phyloP scores from a whole-genome alignment of 495 filamentous ascomycete genomes.

The Penicillium flavigenum region DNA sequence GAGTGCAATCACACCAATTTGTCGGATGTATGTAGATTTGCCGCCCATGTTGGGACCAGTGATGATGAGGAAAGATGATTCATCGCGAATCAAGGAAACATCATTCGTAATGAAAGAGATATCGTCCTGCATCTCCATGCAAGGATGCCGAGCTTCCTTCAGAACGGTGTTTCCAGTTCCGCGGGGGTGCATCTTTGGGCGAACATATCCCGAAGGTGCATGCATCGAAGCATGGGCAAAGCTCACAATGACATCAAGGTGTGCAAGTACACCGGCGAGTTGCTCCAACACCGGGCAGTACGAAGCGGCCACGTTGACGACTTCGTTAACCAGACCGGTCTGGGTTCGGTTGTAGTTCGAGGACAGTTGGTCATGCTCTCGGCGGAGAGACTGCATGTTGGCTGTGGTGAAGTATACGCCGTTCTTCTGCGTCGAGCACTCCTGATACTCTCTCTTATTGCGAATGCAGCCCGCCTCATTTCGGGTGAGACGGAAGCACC shows the following conservation, averaged over 20 bases:
- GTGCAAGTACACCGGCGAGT: constrained; percentile 83
- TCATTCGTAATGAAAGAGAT: constrained; percentile 99
- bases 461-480: constrained; percentile 92
- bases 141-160: constrained; percentile 92
- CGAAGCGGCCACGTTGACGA: constrained; percentile 88
- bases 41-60: constrained; percentile 99
- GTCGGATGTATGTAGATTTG: constrained; percentile 97
- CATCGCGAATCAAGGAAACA: constrained; percentile 74
- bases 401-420: constrained; percentile 97
- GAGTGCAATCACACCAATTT: constrained; percentile 94
- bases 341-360: constrained; percentile 97
- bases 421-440: constrained; percentile 98
- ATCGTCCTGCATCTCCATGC: constrained; percentile 99
- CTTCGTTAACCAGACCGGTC: constrained; percentile 84
- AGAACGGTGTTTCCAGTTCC: constrained; percentile 88
- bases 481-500: constrained; percentile 92
- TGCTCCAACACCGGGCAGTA: constrained; percentile 93
- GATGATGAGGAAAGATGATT: constrained; percentile 91
- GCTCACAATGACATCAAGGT: constrained; percentile 94
- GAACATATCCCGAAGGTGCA: constrained; percentile 85
- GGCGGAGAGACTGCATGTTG: constrained; percentile 74
- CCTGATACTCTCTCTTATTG: constrained; percentile 84
- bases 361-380: constrained; percentile 91
- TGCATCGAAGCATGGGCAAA: constrained; percentile 94
- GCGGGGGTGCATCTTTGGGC: constrained; percentile 88